Conservation (phyloP, 805 yeast genomes). For the Candida endomychidarum region DNA sequence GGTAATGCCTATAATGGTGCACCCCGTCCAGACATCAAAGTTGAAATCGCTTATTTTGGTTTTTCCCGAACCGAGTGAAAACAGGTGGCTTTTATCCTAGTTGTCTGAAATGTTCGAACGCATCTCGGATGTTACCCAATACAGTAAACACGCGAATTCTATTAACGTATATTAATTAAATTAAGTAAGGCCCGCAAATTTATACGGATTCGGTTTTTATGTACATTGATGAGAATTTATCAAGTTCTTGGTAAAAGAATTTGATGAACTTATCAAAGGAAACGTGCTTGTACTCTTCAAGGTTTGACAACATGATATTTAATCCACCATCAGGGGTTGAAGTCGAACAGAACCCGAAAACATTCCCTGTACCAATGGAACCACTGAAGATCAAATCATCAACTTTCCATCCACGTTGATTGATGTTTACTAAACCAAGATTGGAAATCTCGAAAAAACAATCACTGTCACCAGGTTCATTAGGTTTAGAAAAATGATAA, state of each 20-base stretch:
- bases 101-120: no score
- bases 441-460: slow-evolving; percentile 14
- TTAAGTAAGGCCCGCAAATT: no score
- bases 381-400: slow-evolving; percentile 13
- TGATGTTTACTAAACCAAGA: slow-evolving; percentile 8
- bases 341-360: slow-evolving; percentile 7
- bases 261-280: not conserved
- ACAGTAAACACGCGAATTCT: no score
- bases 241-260: not conserved
- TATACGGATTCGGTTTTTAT: no score
- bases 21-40: no score
- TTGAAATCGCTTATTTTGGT: no score
- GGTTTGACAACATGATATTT: slow-evolving; percentile 9
- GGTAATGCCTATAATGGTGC: no score
- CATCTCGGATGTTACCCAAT: no score
- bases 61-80: no score
- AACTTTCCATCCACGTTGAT: slow-evolving; percentile 9
- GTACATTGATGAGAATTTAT: no score
- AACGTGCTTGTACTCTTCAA: slow-evolving; percentile 2
- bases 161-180: no score
- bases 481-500: slow-evolving; percentile 5
- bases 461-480: not conserved
- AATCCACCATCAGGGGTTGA: slow-evolving; percentile 7
- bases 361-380: slow-evolving; percentile 3
- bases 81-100: no score